Evolutionary conservation across 2,329 filamentous ascomycete species (phyloP).

Genomic region (Fusarium sp.): DNA sequence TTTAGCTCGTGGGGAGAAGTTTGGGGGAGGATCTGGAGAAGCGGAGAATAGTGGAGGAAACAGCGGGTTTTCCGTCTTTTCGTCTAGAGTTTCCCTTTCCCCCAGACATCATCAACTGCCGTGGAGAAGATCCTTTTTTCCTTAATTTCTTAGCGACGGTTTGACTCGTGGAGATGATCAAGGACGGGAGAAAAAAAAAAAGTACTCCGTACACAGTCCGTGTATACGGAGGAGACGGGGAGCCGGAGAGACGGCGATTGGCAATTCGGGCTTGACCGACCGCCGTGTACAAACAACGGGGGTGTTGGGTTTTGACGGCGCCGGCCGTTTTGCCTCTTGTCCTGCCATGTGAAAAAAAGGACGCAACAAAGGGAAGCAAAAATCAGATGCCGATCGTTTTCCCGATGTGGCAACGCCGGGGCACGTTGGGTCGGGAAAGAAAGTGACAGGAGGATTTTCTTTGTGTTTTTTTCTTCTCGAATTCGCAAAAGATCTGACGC

Average conservation of each 20-base stretch:
- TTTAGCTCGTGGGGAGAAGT: constrained; percentile 34
- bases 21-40: constrained; percentile 19
- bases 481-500: neutral
- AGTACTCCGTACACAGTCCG: constrained; percentile 1
- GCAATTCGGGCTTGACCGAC: constrained; percentile 25
- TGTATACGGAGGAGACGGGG: constrained; percentile 26
- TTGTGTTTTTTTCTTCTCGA: neutral
- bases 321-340: constrained; percentile 19
- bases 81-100: neutral
- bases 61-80: neutral
- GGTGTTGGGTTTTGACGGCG: constrained; percentile 13
- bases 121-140: constrained; percentile 19
- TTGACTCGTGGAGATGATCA: constrained; percentile 29
- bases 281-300: neutral
- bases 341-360: constrained; percentile 1
- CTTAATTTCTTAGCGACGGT: constrained; percentile 10
- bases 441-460: constrained; percentile 12
- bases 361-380: neutral
- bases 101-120: constrained; percentile 3
- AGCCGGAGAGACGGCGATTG: neutral
- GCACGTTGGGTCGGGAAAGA: constrained; percentile 6
- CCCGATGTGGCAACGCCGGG: constrained; percentile 14
- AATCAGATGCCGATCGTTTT: constrained; percentile 14
- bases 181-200: neutral
- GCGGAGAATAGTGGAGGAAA: constrained; percentile 16